Conservation (phyloP, 192 early-diverging fungal genomes). For the Dissophora globulifera region DNA sequence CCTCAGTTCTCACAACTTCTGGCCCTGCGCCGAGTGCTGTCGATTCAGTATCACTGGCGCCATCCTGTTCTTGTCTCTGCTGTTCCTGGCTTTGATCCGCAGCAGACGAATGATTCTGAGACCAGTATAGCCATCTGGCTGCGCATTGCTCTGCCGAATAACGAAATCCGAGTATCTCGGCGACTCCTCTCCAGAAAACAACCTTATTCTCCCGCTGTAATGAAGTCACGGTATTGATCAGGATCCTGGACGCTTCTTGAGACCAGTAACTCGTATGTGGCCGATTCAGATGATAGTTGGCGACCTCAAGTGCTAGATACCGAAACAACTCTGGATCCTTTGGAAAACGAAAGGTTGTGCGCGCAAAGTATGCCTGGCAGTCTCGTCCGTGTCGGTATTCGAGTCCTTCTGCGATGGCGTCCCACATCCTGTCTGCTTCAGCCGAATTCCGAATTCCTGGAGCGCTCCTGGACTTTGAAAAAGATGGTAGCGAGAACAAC, state of each 20-base stretch:
- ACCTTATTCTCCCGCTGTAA: background rate
- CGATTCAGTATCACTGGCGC: too few species aligned
- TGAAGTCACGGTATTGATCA: constrained; percentile 27
- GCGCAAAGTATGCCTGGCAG: constrained; percentile 35
- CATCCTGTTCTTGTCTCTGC: too few species aligned
- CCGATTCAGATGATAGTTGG: constrained; percentile 16
- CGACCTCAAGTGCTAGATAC: constrained; percentile 6
- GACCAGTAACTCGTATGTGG: constrained; percentile 17
- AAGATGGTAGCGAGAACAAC: background rate
- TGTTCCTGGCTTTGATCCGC: too few species aligned
- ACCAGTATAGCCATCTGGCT: constrained; percentile 34
- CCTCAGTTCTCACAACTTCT: background rate
- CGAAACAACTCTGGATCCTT: constrained; percentile 29
- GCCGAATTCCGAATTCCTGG: background rate
- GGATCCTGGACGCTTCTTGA: background rate
- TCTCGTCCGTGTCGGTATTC: constrained; percentile 42
- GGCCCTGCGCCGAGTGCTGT: background rate
- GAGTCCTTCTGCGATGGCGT: constrained; percentile 44
- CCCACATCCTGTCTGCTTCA: constrained; percentile 15
- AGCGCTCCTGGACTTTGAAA: background rate
- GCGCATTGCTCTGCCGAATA: constrained; percentile 28
- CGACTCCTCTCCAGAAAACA: constrained; percentile 26
- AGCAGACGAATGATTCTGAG: constrained; percentile 10
- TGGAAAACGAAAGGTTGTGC: constrained; percentile 12
- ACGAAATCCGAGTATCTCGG: constrained; percentile 2